A percentile compares a stretch with the other conserved stretches of the same genome.
phyloP scores from a whole-genome alignment of 352 stramenopile species.

The Phytophthora uliginosa region DNA sequence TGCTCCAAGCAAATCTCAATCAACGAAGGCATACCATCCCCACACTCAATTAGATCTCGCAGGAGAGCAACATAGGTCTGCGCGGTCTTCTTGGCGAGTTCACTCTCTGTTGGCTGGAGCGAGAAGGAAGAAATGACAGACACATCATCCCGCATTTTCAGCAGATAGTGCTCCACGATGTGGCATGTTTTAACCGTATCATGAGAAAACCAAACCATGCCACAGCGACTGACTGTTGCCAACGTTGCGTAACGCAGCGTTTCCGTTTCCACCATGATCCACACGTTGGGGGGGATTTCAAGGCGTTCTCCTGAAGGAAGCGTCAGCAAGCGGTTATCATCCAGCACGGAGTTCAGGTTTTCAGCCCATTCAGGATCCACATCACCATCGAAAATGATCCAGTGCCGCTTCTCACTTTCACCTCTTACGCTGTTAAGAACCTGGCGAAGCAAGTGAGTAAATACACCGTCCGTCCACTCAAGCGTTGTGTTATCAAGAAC shows the following conservation, averaged over 20 bases:
- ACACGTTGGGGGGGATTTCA: conserved; percentile 98
- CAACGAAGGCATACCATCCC: conserved; percentile 74
- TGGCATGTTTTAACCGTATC: conserved; percentile 96
- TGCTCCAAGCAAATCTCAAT: conserved; percentile 95
- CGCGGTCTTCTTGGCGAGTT: conserved; percentile 72
- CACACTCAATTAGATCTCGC: conserved; percentile 65
- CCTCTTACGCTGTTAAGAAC: conserved; percentile 98
- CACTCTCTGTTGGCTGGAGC: conserved; percentile 73
- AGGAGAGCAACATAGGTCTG: conserved; percentile 72
- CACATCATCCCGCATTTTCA: conserved; percentile 77
- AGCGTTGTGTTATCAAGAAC: conserved; percentile 99
- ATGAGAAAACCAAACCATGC: conserved; percentile 99
- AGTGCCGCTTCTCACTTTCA: conserved; percentile 97
- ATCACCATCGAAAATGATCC: conserved; percentile 99
- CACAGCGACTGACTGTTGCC: conserved; percentile 99
- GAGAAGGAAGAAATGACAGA: conserved; percentile 72
- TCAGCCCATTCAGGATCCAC: conserved; percentile 99
- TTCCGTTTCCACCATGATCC: conserved; percentile 99
- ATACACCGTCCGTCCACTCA: conserved; percentile 99
- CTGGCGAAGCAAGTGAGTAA: conserved; percentile 97
- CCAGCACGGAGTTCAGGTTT: conserved; percentile 99
- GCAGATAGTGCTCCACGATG: conserved; percentile 92
- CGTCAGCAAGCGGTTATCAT: conserved; percentile 99
- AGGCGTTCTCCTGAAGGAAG: conserved; percentile 99
- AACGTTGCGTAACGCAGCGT: conserved; percentile 98